phyloP scores from a whole-genome alignment of 768 basidiomycete genomes.

The Hydnum rufescens region DNA sequence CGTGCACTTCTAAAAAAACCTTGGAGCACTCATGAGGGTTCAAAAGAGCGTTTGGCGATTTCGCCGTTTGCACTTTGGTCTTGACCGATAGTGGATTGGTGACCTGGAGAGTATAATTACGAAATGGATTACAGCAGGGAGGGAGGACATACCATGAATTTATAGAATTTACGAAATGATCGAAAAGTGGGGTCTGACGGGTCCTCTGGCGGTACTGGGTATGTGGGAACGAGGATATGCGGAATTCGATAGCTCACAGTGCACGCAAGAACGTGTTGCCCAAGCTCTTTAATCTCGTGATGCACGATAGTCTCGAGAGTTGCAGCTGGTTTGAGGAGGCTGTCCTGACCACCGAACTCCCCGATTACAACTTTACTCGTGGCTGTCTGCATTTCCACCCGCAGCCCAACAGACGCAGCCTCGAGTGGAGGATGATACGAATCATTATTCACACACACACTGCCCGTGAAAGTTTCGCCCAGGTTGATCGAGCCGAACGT shows the following conservation, averaged over 20 bases:
- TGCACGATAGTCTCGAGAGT: conserved; percentile 48
- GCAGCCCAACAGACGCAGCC: conserved; percentile 42
- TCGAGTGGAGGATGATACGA: conserved; percentile 20
- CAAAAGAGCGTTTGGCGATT: conserved; percentile 51
- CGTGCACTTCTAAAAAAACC: conserved; percentile 79
- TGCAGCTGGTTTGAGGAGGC: conserved; percentile 28
- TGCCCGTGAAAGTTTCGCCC: conserved; percentile 73
- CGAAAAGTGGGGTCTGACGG: conserved; percentile 35
- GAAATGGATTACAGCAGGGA: background rate
- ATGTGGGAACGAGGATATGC: conserved; percentile 9
- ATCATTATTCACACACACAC: conserved; percentile 69
- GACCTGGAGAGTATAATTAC: conserved; percentile 30
- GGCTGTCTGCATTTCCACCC: conserved; percentile 73
- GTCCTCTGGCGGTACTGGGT: conserved; percentile 29
- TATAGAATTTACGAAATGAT: conserved; percentile 77
- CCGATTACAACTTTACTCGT: conserved; percentile 40
- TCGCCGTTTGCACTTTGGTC: conserved; percentile 71
- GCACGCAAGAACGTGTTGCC: conserved; percentile 75
- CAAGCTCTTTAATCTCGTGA: conserved; percentile 88
- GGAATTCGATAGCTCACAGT: conserved; percentile 67
- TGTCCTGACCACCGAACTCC: conserved; percentile 38
- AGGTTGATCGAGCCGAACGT: conserved; percentile 77
- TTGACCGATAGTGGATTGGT: conserved; percentile 91
- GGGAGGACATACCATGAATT: conserved; percentile 50
- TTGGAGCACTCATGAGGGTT: conserved; percentile 49